phyloP scores from a whole-genome alignment of 1,284 basidiomycete genomes.

The Cutaneotrichosporon mucoides region DNA sequence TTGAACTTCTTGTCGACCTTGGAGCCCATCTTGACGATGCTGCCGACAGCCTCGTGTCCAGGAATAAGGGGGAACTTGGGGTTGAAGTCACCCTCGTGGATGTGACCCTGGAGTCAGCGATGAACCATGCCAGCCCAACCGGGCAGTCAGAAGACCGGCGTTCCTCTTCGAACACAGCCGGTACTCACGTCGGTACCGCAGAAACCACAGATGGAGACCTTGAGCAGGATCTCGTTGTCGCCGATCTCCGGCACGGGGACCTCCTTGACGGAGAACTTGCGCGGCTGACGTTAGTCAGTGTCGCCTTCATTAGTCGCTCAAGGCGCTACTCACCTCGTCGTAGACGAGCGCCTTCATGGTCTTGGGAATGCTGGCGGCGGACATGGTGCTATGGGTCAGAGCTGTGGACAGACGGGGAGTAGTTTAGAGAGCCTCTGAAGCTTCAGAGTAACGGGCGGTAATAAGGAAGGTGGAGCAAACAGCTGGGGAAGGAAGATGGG shows the following conservation, averaged over 20 bases:
- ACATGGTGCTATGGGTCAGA: conserved; percentile 2
- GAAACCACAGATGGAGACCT: conserved; percentile 58
- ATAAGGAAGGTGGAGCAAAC: not conserved
- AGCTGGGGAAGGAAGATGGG: too few relatives aligned
- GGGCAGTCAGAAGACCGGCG: not conserved
- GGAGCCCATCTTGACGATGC: conserved; percentile 63
- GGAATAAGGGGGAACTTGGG: conserved; percentile 72
- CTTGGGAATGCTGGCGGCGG: conserved; percentile 10
- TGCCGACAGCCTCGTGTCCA: conserved; percentile 74
- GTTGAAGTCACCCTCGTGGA: conserved; percentile 74
- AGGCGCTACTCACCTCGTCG: conserved; percentile 29
- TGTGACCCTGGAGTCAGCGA: conserved; percentile 51
- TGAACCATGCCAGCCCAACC: not conserved
- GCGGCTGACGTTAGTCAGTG: conserved; percentile 51
- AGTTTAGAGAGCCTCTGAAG: too few relatives aligned
- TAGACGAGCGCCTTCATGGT: conserved; percentile 45
- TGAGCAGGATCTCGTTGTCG: conserved; percentile 65
- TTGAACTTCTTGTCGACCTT: conserved; percentile 59
- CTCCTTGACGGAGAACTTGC: conserved; percentile 60
- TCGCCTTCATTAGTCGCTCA: too few relatives aligned
- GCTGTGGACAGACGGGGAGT: not conserved
- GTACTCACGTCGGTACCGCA: conserved; percentile 64
- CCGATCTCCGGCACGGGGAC: conserved; percentile 61
- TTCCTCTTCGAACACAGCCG: not conserved
- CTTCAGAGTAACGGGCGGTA: not conserved